Evolutionary conservation across 164 flowering plant species (phyloP), one percentile per base, ranked within the genome.

Genomic region (Magnolia kwangsiensis): DNA sequence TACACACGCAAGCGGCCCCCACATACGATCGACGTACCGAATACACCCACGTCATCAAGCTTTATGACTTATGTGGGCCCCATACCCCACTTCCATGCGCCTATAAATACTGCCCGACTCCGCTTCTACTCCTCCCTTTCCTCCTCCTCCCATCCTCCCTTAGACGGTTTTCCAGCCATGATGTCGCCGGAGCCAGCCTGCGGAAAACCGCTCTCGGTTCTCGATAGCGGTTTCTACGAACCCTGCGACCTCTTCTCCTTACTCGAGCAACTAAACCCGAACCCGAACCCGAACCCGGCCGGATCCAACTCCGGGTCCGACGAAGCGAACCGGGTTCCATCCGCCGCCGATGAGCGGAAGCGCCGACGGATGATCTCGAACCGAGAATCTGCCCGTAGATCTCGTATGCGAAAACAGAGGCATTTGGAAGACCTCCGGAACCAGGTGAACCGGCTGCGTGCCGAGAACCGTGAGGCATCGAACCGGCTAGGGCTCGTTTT

Each of bases 351-450:
- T 74, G 97, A 92, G 72, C 82, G 92, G 51, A 95, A 86, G 83
- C 76, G 67, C 49, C 83, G 88, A 81, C 85, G 98, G 50, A 91
- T 86, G 96, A 50, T 85, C 71, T 95, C 98, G 79, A 95, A 95
- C 88, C 88, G 97, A 78, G 96, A 91, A 50, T 95, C 98, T 21
- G 98, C 98, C 5, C 72, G 92, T 80, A 77, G 97, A 80, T 94
- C 98, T 11, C 85, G 98, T 19, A 85, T 90, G 94, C 81, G 96
- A 8, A 94, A 92, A 75, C 92, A 90, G 80, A 86, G 78, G 80
- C 96, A 90, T 37, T 64, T 91, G 74, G 97, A 95, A 71, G 89
- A 88, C 77, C 77, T 95, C 72, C 79, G 90, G 87, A 85, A 79
- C 87, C 85, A 86, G 71, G 84, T 75, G 88, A 87, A 83, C 86